A percentile compares a stretch with the other conserved stretches of the same genome.
These are phyloP conservation scores for Pythium aristosporum DNA, from an alignment of 352 stramenopile species.

Conservation along the genomic window DNA sequence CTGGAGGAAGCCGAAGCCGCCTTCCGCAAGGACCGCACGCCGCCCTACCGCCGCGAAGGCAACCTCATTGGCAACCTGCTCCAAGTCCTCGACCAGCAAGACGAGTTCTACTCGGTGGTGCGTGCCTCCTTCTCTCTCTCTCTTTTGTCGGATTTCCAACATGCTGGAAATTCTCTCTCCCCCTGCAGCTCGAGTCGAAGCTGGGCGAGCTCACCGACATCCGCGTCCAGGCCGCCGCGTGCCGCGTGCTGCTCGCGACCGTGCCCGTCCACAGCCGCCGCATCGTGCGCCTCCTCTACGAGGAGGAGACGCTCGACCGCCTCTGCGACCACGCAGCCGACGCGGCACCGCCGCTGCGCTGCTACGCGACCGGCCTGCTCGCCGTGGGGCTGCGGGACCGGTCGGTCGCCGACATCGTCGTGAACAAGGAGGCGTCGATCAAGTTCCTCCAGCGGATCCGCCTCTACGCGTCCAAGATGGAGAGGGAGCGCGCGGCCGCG, in stretches of 20 bases:
- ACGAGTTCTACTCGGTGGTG: constrained; percentile 84
- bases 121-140: not conserved
- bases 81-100: constrained; percentile 75
- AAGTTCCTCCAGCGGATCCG: constrained; percentile 72
- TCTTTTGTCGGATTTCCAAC: not conserved
- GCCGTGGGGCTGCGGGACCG: constrained; percentile 77
- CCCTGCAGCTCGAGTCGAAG: constrained; percentile 52
- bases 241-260: constrained; percentile 71
- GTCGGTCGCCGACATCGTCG: constrained; percentile 75
- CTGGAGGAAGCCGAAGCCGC: constrained; percentile 74
- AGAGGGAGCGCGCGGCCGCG: constrained; percentile 61
- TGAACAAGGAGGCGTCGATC: constrained; percentile 76
- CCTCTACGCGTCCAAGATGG: constrained; percentile 77
- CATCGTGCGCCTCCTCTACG: constrained; percentile 71
- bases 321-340: constrained; percentile 72
- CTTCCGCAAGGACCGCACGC: constrained; percentile 74
- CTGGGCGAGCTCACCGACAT: constrained; percentile 54
- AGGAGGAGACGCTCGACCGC: constrained; percentile 77
- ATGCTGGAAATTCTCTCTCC: not conserved
- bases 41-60: constrained; percentile 71
- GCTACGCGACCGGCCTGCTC: constrained; percentile 75
- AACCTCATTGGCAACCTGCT: constrained; percentile 79
- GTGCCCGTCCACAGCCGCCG: constrained; percentile 69
- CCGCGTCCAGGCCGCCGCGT: constrained; percentile 67
- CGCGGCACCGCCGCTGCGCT: constrained; percentile 51